Base-by-base conservation (phyloP, 345 rosid species). In the Firmiana major region DNA sequence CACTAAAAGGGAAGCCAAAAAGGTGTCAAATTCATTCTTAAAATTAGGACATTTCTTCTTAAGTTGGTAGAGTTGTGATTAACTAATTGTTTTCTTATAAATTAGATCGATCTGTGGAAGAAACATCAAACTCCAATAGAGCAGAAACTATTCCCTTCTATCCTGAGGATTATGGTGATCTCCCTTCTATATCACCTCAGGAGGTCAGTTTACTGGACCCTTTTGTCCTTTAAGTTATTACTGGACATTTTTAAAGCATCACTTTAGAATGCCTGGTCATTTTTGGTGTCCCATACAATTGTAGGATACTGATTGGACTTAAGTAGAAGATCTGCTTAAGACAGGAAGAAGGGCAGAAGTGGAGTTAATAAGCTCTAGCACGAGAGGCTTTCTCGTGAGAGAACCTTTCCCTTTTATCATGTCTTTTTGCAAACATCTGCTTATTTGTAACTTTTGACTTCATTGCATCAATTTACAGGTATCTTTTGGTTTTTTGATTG, bases 341-440 rank as follows among this genome's bases (percentile, higher is more conserved):
- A 86, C 83, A 7, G 90, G 92, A 82, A 75, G 81, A 80, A 85
- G 89, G 74, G 89, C 62, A 1, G 92, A 91, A 69, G 98, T 93
- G 74, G 97, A 93, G 86, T 83, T 92, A 73, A 83, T 96, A 82
- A 93, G 97, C 83, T 87, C 89, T 21, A 90, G 94, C 80, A 79
- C 87, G 1, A 86, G 89, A 89, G 99, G 99, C 42, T 96, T 93
- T 83, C 89, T 84, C 83, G 99, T 90, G 82, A 88, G 97, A 81
- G 42, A 71, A 60, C 26, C 54, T 46, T 24, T 19, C 36, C 28
- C 63, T 38, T 63, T 15, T 36, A 40, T 43, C 36, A 28, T 13
- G 22, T 26, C n/a, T 57, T 54, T 72, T 54, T 85, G 57, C 78
- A 63, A 77, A 22, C 48, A 34, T 66, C 48, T 38, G 45, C 36